Base-by-base conservation (phyloP, 2,329 filamentous ascomycete species). In the Fusarium palustre region DNA sequence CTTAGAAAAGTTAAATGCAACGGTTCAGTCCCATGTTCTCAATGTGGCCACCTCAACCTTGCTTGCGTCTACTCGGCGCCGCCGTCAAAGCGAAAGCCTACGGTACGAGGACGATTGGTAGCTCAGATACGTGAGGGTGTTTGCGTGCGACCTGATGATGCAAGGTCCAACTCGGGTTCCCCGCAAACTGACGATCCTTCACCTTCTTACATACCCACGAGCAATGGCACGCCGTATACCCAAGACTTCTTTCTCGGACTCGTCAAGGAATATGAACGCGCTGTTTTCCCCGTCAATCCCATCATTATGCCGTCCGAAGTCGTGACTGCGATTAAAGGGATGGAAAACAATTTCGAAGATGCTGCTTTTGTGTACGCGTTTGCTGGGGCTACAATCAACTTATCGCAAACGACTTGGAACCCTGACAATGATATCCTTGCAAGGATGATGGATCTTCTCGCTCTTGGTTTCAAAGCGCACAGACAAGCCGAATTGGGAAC, bases 1-100 rank as follows among this genome's bases (percentile, higher is more conserved):
- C 69, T 80, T 53, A 77, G 79, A 52, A 81, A 81, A 64, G 79
- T 81, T 36, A 76, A 75, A 54, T 81, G 79, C 68, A 80, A 76
- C 47, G 77, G 68, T 9, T 43, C 45, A 6, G 47, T 68, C 42
- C 79, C 79, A 2, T 81, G 79, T 54, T 76, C 76, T 1, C 79
- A 80, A 49, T 81, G 79, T 61, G 72, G 74, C 6, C 78, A 80
- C 39, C 75, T 80, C 38, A 74, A 75, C 18, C 70, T 81, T 10
- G 56, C 73, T 2, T 80, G 79, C 64, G 74, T 77, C 63, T 80
- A 77, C 64, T 76, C 78, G 7, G 70, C 76, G 8, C 65, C 75
- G 4, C 70, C 76, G 2, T 71, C 73, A 16, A 80, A 79, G 69
- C 72, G 79, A 24, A 79, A 76, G 61, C 78, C 77, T 0, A 78